Evolutionary conservation across 2,329 filamentous ascomycete species (phyloP), one percentile per base, ranked within the genome.

Genomic region (Claviceps sp.): DNA sequence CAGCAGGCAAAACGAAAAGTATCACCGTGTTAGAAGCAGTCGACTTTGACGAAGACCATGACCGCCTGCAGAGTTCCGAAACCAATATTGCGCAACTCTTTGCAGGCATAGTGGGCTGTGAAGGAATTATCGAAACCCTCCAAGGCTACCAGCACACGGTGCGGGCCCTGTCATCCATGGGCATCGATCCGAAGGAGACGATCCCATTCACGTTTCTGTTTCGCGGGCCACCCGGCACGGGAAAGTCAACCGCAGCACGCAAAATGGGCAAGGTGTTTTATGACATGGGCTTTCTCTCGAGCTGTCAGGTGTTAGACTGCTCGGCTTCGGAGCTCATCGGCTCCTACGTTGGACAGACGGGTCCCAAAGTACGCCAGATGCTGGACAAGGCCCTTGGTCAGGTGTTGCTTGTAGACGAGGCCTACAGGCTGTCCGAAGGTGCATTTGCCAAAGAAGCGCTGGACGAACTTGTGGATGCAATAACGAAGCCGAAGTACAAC

Each of bases 181-280:
- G 55, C 0, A 54, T 67, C 17, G 62, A 67, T 2, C 54, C 56
- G 8, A 57, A 52, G 17, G 60, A 65, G 0, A 60, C 76, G 11
- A 72, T 86, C 0, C 82, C 83, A 0, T 85, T 84, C 61, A 83
- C 77, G 54, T 87, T 86, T 56, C 58, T 88, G 0, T 88, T 88
- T 65, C 74, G 78, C 0, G 84, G 85, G 13, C 40, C 68, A 0
- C 80, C 81, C 14, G 82, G 80, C 0, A 88, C 85, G 0, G 86
- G 85, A 0, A 89, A 89, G 59, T 88, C 85, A 0, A 82, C 81
- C 0, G 87, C 72, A 0, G 86, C 86, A 0, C 69, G 75, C n/a
- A 85, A 82, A 54, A 86, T 90, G 74, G 85, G 85, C 3, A 77
- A 86, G 55, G 71, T 90, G 0, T 90, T 79, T 59, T 89, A 86